Conservation (phyloP, 768 basidiomycete species). For the Leccinellum albellum region DNA sequence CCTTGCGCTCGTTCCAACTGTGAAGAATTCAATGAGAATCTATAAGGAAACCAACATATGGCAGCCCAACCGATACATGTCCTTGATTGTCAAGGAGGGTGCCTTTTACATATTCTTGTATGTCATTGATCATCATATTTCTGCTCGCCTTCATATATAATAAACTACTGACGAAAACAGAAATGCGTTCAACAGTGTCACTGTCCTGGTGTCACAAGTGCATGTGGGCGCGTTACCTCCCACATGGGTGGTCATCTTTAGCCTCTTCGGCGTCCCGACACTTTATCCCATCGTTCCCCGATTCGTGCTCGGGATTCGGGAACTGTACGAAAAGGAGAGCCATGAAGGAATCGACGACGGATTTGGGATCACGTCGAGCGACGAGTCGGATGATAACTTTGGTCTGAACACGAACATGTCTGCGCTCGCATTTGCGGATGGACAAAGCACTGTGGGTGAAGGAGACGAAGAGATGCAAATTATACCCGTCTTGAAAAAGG, state of each 20-base stretch:
- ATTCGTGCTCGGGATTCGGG: background rate
- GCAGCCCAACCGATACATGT: background rate
- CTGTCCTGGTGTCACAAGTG: background rate
- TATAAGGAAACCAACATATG: background rate
- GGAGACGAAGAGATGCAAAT: too few relatives aligned
- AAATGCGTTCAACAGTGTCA: background rate
- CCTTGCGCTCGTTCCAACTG: background rate
- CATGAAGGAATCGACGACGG: background rate
- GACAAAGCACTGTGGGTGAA: background rate
- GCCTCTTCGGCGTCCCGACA: background rate
- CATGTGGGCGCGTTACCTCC: background rate
- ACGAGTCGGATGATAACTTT: background rate
- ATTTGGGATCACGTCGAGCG: background rate
- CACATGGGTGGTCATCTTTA: background rate
- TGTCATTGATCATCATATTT: background rate
- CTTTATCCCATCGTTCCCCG: background rate
- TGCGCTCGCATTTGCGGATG: background rate
- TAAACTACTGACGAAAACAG: background rate
- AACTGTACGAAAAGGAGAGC: background rate
- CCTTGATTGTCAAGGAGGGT: background rate
- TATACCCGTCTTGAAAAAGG: too few relatives aligned
- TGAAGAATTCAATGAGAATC: background rate
- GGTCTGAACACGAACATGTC: background rate
- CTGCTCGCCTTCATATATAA: too few relatives aligned
- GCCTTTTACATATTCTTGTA: background rate